phyloP scores from a whole-genome alignment of 768 basidiomycete genomes.

The Obba rivulosa region DNA sequence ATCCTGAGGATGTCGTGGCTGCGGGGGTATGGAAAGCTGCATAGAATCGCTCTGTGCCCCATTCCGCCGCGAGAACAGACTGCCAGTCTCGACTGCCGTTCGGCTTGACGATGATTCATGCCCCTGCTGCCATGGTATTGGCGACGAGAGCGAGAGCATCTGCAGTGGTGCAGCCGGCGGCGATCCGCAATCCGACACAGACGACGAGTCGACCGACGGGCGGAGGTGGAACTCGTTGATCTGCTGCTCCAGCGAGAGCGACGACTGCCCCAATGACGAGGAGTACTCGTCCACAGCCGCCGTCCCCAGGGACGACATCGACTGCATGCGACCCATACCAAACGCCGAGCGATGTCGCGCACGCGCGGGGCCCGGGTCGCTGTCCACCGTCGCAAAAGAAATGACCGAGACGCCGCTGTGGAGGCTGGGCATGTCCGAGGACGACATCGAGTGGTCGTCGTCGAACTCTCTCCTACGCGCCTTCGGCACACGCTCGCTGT shows the following conservation, averaged over 20 bases:
- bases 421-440: conserved; percentile 71
- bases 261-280: conserved; percentile 70
- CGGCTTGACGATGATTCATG: conserved; percentile 15
- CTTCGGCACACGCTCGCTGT: conserved; percentile 63
- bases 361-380: conserved; percentile 76
- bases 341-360: conserved; percentile 57
- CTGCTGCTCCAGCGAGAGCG: conserved; percentile 71
- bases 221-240: conserved; percentile 72
- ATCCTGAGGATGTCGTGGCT: conserved; percentile 25
- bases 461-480: conserved; percentile 79
- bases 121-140: conserved; percentile 30
- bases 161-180: conserved; percentile 57
- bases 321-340: conserved; percentile 55
- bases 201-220: conserved; percentile 58
- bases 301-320: conserved; percentile 69
- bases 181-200: conserved; percentile 60
- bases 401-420: conserved; percentile 69
- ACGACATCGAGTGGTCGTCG: conserved; percentile 90
- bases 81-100: conserved; percentile 16
- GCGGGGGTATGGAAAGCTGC: conserved; percentile 13
- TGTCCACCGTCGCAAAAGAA: conserved; percentile 81
- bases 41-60: conserved; percentile 18
- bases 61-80: conserved; percentile 11
- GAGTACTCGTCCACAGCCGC: conserved; percentile 67
- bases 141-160: conserved; percentile 65